These are phyloP conservation scores for Paecilomyces formosus DNA, from an alignment of 2,329 filamentous ascomycete genomes.

Conservation along the genomic window DNA sequence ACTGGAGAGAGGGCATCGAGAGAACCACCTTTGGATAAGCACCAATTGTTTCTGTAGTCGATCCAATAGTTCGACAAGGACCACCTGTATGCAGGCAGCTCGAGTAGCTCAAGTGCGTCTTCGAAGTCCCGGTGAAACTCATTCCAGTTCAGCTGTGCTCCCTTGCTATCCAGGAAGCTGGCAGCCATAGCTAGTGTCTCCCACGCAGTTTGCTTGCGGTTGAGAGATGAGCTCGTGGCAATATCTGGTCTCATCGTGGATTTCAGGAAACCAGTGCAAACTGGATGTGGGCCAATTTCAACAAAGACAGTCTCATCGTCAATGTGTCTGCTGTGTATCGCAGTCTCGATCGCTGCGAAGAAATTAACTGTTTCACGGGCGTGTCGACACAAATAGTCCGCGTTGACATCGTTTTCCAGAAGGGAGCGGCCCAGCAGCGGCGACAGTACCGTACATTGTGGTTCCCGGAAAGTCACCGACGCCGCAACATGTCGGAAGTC, in stretches of 20 bases:
- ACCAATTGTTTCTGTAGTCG: constrained; percentile 64
- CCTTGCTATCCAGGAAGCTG: constrained; percentile 50
- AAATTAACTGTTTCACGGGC: neutral
- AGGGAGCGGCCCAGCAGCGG: neutral
- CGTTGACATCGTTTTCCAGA: neutral
- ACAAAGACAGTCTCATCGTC: constrained; percentile 8
- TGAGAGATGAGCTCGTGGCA: neutral
- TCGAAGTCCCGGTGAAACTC: constrained; percentile 61
- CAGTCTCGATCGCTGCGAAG: constrained; percentile 3
- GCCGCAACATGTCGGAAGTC: constrained; percentile 51
- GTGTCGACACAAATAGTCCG: neutral
- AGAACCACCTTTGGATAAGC: constrained; percentile 56
- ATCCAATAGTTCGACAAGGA: constrained; percentile 68
- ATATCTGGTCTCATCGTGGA: constrained; percentile 3
- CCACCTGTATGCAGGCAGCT: constrained; percentile 59
- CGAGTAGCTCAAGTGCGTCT: constrained; percentile 50
- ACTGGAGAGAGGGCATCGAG: constrained; percentile 15
- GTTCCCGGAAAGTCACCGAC: constrained; percentile 1
- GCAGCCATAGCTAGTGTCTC: neutral
- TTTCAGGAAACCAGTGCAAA: constrained; percentile 5
- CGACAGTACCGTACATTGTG: neutral
- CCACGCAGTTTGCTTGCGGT: neutral
- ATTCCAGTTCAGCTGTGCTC: constrained; percentile 60
- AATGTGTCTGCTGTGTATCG: neutral
- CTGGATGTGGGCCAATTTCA: constrained; percentile 9